phyloP scores from a whole-genome alignment of 2,329 filamentous ascomycete genomes.

The Pyrenophora tritici-repentis region DNA sequence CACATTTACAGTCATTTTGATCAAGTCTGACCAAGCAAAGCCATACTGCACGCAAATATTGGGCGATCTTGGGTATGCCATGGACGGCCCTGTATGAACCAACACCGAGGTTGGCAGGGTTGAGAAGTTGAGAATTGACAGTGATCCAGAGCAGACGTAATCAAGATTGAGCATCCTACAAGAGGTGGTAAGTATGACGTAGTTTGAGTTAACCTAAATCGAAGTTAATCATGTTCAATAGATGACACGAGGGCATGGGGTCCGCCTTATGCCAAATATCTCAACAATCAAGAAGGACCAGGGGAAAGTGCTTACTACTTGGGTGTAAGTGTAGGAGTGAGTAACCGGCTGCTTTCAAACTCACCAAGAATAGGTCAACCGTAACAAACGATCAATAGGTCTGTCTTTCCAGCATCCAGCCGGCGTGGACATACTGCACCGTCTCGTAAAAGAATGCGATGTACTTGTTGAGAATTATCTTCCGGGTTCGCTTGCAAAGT shows the following conservation, averaged over 20 bases:
- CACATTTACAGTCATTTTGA: background rate
- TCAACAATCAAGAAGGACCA: conserved; percentile 64
- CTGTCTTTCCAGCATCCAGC: conserved; percentile 86
- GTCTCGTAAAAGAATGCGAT: conserved; percentile 81
- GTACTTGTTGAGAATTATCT: conserved; percentile 97
- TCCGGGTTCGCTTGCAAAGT: conserved; percentile 86
- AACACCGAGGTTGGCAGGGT: conserved; percentile 37
- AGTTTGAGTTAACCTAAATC: too few relatives aligned
- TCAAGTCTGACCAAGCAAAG: conserved; percentile 55
- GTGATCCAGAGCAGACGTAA: conserved; percentile 78
- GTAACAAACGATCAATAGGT: conserved; percentile 94
- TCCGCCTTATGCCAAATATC: conserved; percentile 86
- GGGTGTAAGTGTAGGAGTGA: conserved; percentile 61
- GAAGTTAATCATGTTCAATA: conserved; percentile 38
- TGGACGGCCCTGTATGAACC: conserved; percentile 37
- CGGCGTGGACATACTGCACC: conserved; percentile 85
- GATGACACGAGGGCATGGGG: conserved; percentile 98
- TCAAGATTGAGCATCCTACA: conserved; percentile 92
- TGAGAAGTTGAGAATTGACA: conserved; percentile 18
- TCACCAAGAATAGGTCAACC: conserved; percentile 70
- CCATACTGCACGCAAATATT: conserved; percentile 97
- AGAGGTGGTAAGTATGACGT: conserved; percentile 31
- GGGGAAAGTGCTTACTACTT: conserved; percentile 97
- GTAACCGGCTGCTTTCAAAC: background rate
- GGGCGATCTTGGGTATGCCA: conserved; percentile 85